phyloP scores from a whole-genome alignment of 2,329 filamentous ascomycete genomes.

The Talaromyces islandicus region DNA sequence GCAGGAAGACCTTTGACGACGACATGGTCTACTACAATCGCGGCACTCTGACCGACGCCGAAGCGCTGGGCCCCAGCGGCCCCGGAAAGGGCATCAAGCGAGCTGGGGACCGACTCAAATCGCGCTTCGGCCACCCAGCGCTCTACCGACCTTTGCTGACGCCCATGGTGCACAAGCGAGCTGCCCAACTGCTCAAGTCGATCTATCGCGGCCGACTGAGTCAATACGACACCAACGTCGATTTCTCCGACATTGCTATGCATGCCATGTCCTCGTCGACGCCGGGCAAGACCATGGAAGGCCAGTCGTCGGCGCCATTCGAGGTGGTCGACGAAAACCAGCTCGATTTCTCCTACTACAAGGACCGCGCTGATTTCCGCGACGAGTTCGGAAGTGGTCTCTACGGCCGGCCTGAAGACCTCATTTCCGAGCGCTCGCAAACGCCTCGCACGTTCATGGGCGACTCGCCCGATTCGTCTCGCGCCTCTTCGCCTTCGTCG shows the following conservation, averaged over 20 bases:
- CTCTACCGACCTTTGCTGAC: constrained; percentile 85
- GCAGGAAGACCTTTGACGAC: constrained; percentile 66
- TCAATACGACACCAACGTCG: constrained; percentile 35
- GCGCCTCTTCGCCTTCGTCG: constrained; percentile 34
- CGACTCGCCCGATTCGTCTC: constrained; percentile 33
- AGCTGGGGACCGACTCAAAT: constrained; percentile 59
- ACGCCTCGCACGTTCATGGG: constrained; percentile 34
- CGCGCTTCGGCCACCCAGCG: constrained; percentile 82
- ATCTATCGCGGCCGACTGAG: constrained; percentile 76
- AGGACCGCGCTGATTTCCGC: constrained; percentile 80
- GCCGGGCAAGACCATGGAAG: constrained; percentile 46
- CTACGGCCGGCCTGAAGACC: constrained; percentile 40
- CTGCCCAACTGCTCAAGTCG: constrained; percentile 76
- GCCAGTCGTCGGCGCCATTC: constrained; percentile 59
- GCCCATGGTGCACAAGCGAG: constrained; percentile 90
- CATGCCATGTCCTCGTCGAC: constrained; percentile 64
- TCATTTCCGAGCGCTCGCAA: constrained; percentile 40
- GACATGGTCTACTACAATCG: constrained; percentile 76
- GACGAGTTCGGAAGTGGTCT: constrained; percentile 76
- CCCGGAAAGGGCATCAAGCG: constrained; percentile 33
- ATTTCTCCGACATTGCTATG: constrained; percentile 71
- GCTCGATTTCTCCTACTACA: constrained; percentile 88
- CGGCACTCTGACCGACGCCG: constrained; percentile 49
- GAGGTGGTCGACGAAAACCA: constrained; percentile 82
- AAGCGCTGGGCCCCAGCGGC: constrained; percentile 32